Conservation (phyloP, 495 filamentous ascomycete species). For the Cairneyella variabilis region DNA sequence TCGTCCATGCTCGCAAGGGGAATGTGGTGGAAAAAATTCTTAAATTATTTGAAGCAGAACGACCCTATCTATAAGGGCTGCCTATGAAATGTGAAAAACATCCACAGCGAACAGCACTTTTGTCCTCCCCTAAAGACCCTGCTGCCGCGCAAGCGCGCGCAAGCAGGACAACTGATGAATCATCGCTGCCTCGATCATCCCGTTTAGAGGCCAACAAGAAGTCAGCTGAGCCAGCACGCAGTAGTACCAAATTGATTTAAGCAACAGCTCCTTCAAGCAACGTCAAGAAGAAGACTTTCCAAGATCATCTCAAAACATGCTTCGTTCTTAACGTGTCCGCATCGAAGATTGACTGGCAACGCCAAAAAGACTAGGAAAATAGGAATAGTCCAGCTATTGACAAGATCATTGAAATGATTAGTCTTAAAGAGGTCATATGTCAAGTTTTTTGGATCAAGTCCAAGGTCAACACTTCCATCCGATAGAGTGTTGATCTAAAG, state of each 20-base stretch:
- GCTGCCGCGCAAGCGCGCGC: slow-evolving; percentile 55
- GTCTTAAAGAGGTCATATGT: slow-evolving; percentile 66
- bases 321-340: background rate
- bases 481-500: slow-evolving; percentile 54
- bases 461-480: slow-evolving; percentile 56
- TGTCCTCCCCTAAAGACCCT: slow-evolving; percentile 53
- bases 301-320: too few species aligned
- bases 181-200: slow-evolving; percentile 51
- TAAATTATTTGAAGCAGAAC: slow-evolving; percentile 50
- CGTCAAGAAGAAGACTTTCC: too few species aligned
- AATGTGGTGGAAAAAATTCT: slow-evolving; percentile 50
- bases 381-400: slow-evolving; percentile 57
- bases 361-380: slow-evolving; percentile 48
- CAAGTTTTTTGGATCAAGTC: slow-evolving; percentile 62
- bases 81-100: slow-evolving; percentile 67
- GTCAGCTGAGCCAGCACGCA: too few species aligned
- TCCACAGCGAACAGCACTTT: slow-evolving; percentile 41
- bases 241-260: too few species aligned
- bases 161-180: slow-evolving; percentile 67
- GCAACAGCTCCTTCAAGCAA: too few species aligned
- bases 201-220: background rate
- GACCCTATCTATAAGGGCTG: slow-evolving; percentile 65
- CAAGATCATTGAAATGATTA: slow-evolving; percentile 64
- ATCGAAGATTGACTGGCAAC: slow-evolving; percentile 44
- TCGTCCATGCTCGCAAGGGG: slow-evolving; percentile 60